Evolutionary conservation across 306 rosid genomes (phyloP).

Genomic region (Clitoria ternatea): DNA sequence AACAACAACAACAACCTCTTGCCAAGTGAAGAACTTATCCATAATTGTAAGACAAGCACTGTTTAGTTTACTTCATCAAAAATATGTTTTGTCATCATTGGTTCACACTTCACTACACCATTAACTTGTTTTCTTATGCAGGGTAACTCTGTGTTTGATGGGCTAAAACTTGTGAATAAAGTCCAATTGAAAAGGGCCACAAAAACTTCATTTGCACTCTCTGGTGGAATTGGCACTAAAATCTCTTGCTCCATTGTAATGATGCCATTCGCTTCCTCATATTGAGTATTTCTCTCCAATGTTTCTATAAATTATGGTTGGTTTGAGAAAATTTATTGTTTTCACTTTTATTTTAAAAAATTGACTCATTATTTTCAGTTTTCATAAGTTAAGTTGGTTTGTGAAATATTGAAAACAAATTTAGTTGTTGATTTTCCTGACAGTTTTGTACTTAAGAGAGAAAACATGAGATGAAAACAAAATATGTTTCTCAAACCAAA

Average conservation of each 20-base stretch:
- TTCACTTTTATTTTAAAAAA: too few species aligned
- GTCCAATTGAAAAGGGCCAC: slow-evolving; percentile 29
- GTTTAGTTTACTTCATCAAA: background rate
- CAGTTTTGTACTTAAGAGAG: too few species aligned
- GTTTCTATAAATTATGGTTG: too few species aligned
- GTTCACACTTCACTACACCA: too few species aligned
- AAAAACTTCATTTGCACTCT: slow-evolving; percentile 20
- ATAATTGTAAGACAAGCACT: slow-evolving; percentile 20
- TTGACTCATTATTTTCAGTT: too few species aligned
- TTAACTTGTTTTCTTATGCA: slow-evolving; percentile 24
- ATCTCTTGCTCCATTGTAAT: slow-evolving; percentile 50
- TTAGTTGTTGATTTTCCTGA: too few species aligned
- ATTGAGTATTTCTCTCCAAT: background rate
- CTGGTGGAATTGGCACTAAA: slow-evolving; percentile 28
- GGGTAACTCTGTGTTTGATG: slow-evolving; percentile 39
- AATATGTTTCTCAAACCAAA: too few species aligned
- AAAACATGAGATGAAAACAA: too few species aligned
- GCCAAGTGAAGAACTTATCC: slow-evolving; percentile 18
- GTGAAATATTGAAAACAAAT: too few species aligned
- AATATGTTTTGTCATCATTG: background rate
- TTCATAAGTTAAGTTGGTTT: too few species aligned
- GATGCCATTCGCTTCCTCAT: background rate
- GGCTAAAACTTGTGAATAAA: slow-evolving; percentile 34
- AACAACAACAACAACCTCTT: slow-evolving; percentile 24
- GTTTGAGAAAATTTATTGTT: too few species aligned